Evolutionary conservation across 371 early-diverging fungal species (phyloP).

Genomic region (Actinomortierella wolfii): DNA sequence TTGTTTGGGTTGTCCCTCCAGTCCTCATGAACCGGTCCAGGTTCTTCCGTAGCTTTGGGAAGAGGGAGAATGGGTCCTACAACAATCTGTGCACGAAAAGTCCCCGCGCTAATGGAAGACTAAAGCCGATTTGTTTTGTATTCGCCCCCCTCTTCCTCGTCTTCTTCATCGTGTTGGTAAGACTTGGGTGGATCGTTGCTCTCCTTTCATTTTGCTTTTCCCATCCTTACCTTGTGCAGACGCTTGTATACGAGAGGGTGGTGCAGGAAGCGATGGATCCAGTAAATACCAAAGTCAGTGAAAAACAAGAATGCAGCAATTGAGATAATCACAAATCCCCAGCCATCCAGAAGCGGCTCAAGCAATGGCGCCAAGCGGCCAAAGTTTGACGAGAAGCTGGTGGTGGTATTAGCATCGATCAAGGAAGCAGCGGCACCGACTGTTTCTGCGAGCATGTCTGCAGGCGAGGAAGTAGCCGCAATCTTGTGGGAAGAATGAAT

Average conservation of each 20-base stretch:
- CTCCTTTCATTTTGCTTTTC: background rate
- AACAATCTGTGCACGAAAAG: too few relatives aligned
- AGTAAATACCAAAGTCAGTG: constrained; percentile 93
- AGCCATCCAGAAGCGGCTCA: constrained; percentile 53
- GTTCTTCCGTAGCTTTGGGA: too few relatives aligned
- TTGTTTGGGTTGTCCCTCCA: too few relatives aligned
- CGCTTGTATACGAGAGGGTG: constrained; percentile 85
- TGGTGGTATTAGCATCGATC: background rate
- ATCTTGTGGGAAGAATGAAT: constrained; percentile 46
- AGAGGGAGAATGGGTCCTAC: too few relatives aligned
- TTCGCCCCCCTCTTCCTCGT: background rate
- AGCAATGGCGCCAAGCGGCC: constrained; percentile 26
- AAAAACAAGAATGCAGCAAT: constrained; percentile 82
- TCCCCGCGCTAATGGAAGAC: too few relatives aligned
- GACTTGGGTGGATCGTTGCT: background rate
- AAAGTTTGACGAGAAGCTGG: constrained; percentile 4
- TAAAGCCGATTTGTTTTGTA: too few relatives aligned
- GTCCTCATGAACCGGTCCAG: too few relatives aligned
- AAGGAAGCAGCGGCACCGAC: constrained; percentile 19
- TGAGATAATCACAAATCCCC: constrained; percentile 69
- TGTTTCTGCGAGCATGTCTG: constrained; percentile 7
- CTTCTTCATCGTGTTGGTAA: background rate
- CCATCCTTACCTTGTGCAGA: constrained; percentile 77
- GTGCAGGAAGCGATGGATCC: constrained; percentile 92
- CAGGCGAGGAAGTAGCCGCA: constrained; percentile 13